Evolutionary conservation across 2,329 filamentous ascomycete genomes (phyloP), one percentile per base, ranked within the genome.

Genomic region (Fusarium nanum): DNA sequence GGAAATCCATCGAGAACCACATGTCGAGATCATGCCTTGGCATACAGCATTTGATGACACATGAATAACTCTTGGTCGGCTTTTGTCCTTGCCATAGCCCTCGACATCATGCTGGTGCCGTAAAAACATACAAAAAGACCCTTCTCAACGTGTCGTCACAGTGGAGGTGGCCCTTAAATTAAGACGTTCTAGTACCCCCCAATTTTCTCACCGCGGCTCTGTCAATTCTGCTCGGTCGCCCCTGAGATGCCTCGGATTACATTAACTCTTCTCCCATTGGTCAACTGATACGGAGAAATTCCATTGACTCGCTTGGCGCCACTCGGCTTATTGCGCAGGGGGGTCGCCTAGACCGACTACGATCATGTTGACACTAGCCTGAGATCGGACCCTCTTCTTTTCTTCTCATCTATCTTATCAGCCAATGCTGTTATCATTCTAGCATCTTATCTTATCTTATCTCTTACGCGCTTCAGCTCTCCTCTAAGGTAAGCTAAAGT

Each of bases 221-320:
- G 73, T 74, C 65, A 68, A 70, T 44, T 59, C 60, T 66, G 57
- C 60, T 50, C 62, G 23, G 56, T 63, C 72, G 64, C 73, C 72
- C 68, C 74, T 76, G 72, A 76, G 49, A 64, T 63, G 58, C 50
- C 48, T 68, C 55, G 61, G 74, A 77, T 77, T 77, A 76, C 75
- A 77, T 77, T 76, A 52, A 13, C 62, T 22, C 6, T 2, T 2
- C 40, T 27, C 11, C 64, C 23, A 76, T 77, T 76, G 76, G 76
- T 23, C 49, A 64, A 42, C 49, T 42, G 25, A 47, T 25, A 68
- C 64, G 65, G 69, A 75, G 64, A 73, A 73, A 72, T 74, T 73
- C 56, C 27, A 57, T 60, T 49, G 48, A 48, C 32, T 64, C 58
- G 58, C 71, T 73, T 72, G 63, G 64, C 67, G 49, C 65, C 57